Base-by-base conservation (phyloP, 1,284 basidiomycete species). In the Phellopilus nigrolimitatus region DNA sequence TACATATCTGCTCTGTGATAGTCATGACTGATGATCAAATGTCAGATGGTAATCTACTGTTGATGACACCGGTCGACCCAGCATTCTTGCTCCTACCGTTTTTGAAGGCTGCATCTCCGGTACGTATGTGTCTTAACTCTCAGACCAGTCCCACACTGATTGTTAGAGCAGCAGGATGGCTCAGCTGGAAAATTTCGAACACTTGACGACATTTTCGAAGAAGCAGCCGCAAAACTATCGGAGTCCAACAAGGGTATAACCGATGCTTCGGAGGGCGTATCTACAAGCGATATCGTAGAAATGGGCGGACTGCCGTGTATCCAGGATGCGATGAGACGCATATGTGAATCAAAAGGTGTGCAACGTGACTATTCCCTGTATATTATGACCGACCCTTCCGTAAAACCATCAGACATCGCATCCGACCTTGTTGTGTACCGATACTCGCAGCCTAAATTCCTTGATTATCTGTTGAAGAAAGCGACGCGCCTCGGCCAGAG, bases 61-160 rank as follows among this genome's bases (percentile, higher is more conserved):
- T 90, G 10, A 77, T 91, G 72, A 88, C 85, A 0, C 84, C 84
- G 0, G 70, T 91, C 36, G 89, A 92, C 60, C 86, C 88, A 1
- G 68, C 75, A 0, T 90, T 91, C 59, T 72, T 92, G n/a, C 68
- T 90, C 24, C 68, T 91, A 53, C 78, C 82, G 3, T 69, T 91
- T 19, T 64, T 91, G n/a, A 69, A 73, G 56, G 62, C 69, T 6
- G 63, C 72, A 1, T 66, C 71, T 48, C 68, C 75, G 21, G 85
- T 84, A 62, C 51, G 70, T 55, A 25, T 34, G 8, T 25, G 28
- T 33, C 22, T 37, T 12, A 34, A 33, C 51, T 60, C n/a, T n/a
- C n/a, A n/a, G n/a, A n/a, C n/a, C n/a, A n/a, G n/a, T n/a, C n/a
- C n/a, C n/a, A n/a, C n/a, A n/a, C 27, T 10, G 19, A 28, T 52